Evolutionary conservation across 306 rosid genomes (phyloP).

Genomic region (Rosa rugosa): DNA sequence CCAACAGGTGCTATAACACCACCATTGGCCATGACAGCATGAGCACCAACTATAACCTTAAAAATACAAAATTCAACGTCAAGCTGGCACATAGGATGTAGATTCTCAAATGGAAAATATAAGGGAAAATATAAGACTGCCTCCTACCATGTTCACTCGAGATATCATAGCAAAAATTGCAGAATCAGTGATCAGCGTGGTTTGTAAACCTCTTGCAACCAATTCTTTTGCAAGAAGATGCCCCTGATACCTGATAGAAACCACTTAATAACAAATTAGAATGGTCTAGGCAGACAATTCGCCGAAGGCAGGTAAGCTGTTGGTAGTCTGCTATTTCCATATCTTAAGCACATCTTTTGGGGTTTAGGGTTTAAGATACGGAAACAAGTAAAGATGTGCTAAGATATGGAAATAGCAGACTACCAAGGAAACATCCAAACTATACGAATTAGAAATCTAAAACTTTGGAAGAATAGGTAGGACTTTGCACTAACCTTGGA

Average conservation of each 20-base stretch:
- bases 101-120: not conserved
- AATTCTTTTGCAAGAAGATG: conserved; percentile 80
- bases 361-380: too few species aligned
- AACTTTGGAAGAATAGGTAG: conserved; percentile 17
- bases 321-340: too few species aligned
- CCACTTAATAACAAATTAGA: conserved; percentile 2
- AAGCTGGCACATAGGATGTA: conserved; percentile 23
- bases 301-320: too few species aligned
- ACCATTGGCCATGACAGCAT: conserved; percentile 99
- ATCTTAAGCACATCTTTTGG: too few species aligned
- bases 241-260: conserved; percentile 73
- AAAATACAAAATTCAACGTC: conserved; percentile 26
- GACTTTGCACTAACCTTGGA: conserved; percentile 70
- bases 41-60: conserved; percentile 98
- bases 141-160: conserved; percentile 86
- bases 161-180: conserved; percentile 89
- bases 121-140: conserved; percentile 1
- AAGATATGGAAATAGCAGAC: too few species aligned
- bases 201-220: conserved; percentile 78
- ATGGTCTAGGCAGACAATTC: not conserved
- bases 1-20: conserved; percentile 96
- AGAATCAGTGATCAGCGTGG: conserved; percentile 81
- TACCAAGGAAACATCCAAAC: conserved; percentile 23
- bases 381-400: too few species aligned
- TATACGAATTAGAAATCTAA: conserved; percentile 10